Evolutionary conservation across 2,329 filamentous ascomycete species (phyloP).

Genomic region (Beauveria sp.): DNA sequence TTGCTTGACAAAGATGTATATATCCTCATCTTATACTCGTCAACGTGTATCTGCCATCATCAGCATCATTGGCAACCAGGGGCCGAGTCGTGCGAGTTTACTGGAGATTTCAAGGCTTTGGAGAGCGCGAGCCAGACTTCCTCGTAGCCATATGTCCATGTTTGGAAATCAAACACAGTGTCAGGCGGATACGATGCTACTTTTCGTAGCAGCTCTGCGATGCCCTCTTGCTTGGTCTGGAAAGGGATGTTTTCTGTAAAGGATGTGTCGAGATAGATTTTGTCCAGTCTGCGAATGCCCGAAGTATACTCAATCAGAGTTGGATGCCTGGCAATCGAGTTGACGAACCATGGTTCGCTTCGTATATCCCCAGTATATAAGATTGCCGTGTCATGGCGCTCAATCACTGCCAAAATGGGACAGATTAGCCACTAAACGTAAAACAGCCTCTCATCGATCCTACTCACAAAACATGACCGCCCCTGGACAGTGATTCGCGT

Average conservation of each 20-base stretch:
- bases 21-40: slow-evolving; percentile 68
- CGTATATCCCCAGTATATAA: slow-evolving; percentile 87
- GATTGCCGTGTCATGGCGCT: slow-evolving; percentile 62
- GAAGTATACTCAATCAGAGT: slow-evolving; percentile 65
- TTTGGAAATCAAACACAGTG: slow-evolving; percentile 75
- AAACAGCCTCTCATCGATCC: too few relatives aligned
- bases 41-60: slow-evolving; percentile 61
- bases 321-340: slow-evolving; percentile 63
- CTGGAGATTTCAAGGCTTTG: slow-evolving; percentile 57
- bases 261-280: slow-evolving; percentile 84
- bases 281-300: slow-evolving; percentile 62
- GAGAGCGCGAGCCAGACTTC: slow-evolving; percentile 83
- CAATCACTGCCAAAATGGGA: slow-evolving; percentile 50
- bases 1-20: slow-evolving; percentile 53
- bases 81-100: slow-evolving; percentile 21
- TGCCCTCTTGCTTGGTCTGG: slow-evolving; percentile 63
- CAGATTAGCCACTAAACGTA: background rate
- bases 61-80: background rate
- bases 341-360: slow-evolving; percentile 81
- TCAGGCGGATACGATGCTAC: slow-evolving; percentile 60
- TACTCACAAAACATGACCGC: slow-evolving; percentile 75
- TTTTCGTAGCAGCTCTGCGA: slow-evolving; percentile 64
- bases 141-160: slow-evolving; percentile 89
- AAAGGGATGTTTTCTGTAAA: slow-evolving; percentile 46
- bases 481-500: slow-evolving; percentile 88